Evolutionary conservation across 768 basidiomycete species (phyloP).

Genomic region (Termitomyces sp.): DNA sequence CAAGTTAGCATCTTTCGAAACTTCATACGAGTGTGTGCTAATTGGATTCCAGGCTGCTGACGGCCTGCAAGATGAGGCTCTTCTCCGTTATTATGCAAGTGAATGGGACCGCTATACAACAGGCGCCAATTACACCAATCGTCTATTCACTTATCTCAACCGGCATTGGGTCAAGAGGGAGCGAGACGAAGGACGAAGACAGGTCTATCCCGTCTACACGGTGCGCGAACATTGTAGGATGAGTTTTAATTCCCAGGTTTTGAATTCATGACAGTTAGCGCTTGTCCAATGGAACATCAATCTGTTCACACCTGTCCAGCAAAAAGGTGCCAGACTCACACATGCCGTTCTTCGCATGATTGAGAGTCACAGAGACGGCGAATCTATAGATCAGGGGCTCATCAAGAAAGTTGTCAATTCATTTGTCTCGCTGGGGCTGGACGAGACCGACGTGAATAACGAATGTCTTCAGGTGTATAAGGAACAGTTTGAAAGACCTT

Average conservation of each 20-base stretch:
- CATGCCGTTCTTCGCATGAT: constrained; percentile 85
- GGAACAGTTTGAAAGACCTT: constrained; percentile 84
- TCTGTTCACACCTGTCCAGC: constrained; percentile 86
- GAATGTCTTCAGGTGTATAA: constrained; percentile 91
- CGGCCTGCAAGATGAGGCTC: constrained; percentile 74
- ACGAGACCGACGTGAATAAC: constrained; percentile 88
- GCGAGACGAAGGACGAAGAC: constrained; percentile 93
- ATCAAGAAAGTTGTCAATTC: constrained; percentile 95
- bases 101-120: constrained; percentile 98
- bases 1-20: constrained; percentile 18
- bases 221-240: constrained; percentile 35
- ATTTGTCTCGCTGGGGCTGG: constrained; percentile 90
- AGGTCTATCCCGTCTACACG: constrained; percentile 93
- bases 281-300: constrained; percentile 94
- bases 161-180: constrained; percentile 99
- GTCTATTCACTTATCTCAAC: constrained; percentile 96
- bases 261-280: constrained; percentile 59
- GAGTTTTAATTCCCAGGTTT: neutral
- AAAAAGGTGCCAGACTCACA: constrained; percentile 75
- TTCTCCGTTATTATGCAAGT: constrained; percentile 83
- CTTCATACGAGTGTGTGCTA: constrained; percentile 5
- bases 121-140: constrained; percentile 95
- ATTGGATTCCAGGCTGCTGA: constrained; percentile 58
- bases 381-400: constrained; percentile 86
- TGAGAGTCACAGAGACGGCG: constrained; percentile 91